Conservation (phyloP, 2,329 filamentous ascomycete species). For the Hypoxylon sp. region DNA sequence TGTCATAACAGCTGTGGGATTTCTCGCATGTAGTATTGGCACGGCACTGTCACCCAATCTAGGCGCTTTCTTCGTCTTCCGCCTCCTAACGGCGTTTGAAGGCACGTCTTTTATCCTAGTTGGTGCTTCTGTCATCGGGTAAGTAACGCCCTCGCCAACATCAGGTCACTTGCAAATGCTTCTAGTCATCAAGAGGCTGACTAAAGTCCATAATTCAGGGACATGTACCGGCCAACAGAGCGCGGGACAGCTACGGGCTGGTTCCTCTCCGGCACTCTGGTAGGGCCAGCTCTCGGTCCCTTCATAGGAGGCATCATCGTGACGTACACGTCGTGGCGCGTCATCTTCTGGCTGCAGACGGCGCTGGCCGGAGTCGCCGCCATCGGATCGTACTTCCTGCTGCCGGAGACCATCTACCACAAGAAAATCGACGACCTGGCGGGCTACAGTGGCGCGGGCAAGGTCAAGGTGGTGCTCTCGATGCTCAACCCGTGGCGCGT, state of each 20-base stretch:
- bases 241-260: constrained; percentile 77
- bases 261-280: constrained; percentile 75
- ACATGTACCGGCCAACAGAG: constrained; percentile 71
- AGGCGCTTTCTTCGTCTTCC: constrained; percentile 75
- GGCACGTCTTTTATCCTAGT: constrained; percentile 78
- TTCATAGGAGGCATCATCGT: constrained; percentile 81
- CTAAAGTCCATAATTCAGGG: constrained; percentile 46
- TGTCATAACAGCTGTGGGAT: constrained; percentile 66
- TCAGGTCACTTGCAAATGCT: neutral
- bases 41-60: constrained; percentile 77
- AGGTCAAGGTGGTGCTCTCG: constrained; percentile 62
- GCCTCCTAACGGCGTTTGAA: constrained; percentile 76
- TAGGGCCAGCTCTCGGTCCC: constrained; percentile 74
- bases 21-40: constrained; percentile 74
- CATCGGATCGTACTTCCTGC: constrained; percentile 68
- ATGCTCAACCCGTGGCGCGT: constrained; percentile 74
- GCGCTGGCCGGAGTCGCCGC: constrained; percentile 69
- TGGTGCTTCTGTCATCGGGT: constrained; percentile 73
- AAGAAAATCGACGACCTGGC: constrained; percentile 68
- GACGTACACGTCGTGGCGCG: constrained; percentile 75
- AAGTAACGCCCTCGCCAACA: constrained; percentile 18
- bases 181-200: neutral
- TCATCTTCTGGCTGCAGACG: constrained; percentile 80
- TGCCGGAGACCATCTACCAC: constrained; percentile 77
- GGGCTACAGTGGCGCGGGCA: constrained; percentile 58